A percentile compares a stretch with the other conserved stretches of the same genome.
Conservation (phyloP, 2,329 filamentous ascomycete species). For the Cladophialophora exuberans region DNA sequence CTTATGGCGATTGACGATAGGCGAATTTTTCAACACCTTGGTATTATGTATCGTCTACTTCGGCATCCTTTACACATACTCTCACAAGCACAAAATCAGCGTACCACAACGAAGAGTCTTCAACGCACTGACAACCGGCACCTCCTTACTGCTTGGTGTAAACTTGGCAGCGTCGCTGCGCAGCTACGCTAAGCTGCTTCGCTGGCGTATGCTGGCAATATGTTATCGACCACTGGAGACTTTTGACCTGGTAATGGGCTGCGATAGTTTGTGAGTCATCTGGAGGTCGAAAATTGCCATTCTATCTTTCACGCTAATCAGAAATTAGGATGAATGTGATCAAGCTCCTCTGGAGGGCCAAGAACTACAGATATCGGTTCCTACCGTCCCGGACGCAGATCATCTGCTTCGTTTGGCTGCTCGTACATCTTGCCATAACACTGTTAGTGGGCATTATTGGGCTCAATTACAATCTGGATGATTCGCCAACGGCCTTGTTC, state of each 20-base stretch:
- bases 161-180: slow-evolving; percentile 28
- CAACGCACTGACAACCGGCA: slow-evolving; percentile 28
- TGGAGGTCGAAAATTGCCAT: no score
- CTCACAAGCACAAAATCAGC: slow-evolving; percentile 14
- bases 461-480: slow-evolving; percentile 31
- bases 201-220: slow-evolving; percentile 28
- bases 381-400: slow-evolving; percentile 28
- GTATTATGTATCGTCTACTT: slow-evolving; percentile 24
- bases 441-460: slow-evolving; percentile 31
- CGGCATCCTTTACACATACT: slow-evolving; percentile 25
- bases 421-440: slow-evolving; percentile 26
- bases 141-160: slow-evolving; percentile 26
- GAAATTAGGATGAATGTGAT: slow-evolving; percentile 28
- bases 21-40: slow-evolving; percentile 27
- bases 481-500: slow-evolving; percentile 13
- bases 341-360: slow-evolving; percentile 25
- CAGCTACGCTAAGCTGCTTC: slow-evolving; percentile 28
- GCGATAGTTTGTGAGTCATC: slow-evolving; percentile 27
- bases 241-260: slow-evolving; percentile 32
- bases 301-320: no score
- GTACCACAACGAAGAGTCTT: slow-evolving; percentile 24
- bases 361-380: slow-evolving; percentile 13
- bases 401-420: slow-evolving; percentile 26
- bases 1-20: slow-evolving; percentile 26
- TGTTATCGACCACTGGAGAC: slow-evolving; percentile 27